Base-by-base conservation (phyloP, 257 asterid species). In the Solanum dulcamara region DNA sequence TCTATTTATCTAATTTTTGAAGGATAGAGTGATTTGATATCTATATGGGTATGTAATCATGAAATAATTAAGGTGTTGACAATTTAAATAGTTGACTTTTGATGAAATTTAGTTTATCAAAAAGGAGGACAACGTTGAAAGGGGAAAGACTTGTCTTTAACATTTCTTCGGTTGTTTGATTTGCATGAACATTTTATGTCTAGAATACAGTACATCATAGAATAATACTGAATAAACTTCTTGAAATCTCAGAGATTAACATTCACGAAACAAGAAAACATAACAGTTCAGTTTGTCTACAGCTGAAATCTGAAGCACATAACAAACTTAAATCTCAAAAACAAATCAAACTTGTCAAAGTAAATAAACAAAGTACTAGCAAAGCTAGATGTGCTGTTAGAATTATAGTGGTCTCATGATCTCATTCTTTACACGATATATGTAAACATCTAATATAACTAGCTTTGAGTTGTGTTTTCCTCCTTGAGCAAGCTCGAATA, bases 401-500 rank as follows among this genome's bases (percentile, higher is more conserved):
- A 67, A 67, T 18, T 17, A 68, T 26, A 46, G 48, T 46, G 60
- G 83, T 17, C 18, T 10, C 18, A 79, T 46, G 38, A 74, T 75
- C 59, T 75, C 81, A 42, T 74, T 13, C 59, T 46, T 9, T 48
- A 48, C 83, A 79, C 28, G 64, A 79, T 46, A 50, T 30, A 79
- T 48, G 42, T 79, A 8, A 17, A 79, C 83, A 79, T 79, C 83
- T 48, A 79, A 48, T 15, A 48, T 12, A 79, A 79, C 64, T 79
- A 64, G 64, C 37, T 26, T 28, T 79, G 37, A 79, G 64, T 79
- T 22, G 64, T 79, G 64, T 10, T 17, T 79, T 79, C 64, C 83
- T 79, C 83, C 83, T 79, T 48, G 83, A 46, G 83, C 83, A 46
- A 79, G 64, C 60, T 79, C 83, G 32, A 79, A 79, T 12, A 79